Base-by-base conservation (phyloP, 73 alveolate species). In the Stentor roeselii region DNA sequence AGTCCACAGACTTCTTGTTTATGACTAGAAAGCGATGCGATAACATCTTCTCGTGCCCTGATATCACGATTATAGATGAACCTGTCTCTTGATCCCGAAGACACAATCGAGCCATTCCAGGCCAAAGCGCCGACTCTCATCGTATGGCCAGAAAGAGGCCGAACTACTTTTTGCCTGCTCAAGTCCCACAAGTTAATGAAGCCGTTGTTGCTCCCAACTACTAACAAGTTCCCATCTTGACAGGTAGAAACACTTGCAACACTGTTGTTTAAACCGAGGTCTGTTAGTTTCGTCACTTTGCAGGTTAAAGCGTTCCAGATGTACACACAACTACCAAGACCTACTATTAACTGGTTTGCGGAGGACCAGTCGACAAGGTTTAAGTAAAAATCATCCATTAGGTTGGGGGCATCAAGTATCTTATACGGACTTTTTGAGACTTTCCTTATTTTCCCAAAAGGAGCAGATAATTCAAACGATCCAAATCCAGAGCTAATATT, bases 361-460 rank as follows among this genome's bases (percentile, higher is more conserved):
- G 97, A 87, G 6, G 98, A 93, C 98, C 99, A 96, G 91, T 96
- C 99, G 38, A 98, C 94, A 67, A 98, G 87, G 91, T 98, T 98
- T 40, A 98, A 90, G 93, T 98, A 98, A 88, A 97, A 98, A 93
- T 98, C 99, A 89, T 95, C 99, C 86, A 96, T 93, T 42, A 98
- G 92, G 39, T 95, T 96, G 15, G 99, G 99, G 1, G 99, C 99
- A 83, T 97, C 99, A 30, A 98, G 91, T 30, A 96, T 99, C 90
- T 98, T 96, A 36, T 77, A 91, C 2, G 99, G 99, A 78, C 88
- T 83, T 60, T 91, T 93, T 21, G 95, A 93, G 35, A 95, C 96
- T 87, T 92, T 93, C 42, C 98, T 89, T 76, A 90, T 76, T 67
- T 59, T 61, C 38, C 75, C 86, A n/a, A n/a, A 21, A 3, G 75